Conservation (phyloP, 1,139 yeast genomes). For the Blastobotrys apis region DNA sequence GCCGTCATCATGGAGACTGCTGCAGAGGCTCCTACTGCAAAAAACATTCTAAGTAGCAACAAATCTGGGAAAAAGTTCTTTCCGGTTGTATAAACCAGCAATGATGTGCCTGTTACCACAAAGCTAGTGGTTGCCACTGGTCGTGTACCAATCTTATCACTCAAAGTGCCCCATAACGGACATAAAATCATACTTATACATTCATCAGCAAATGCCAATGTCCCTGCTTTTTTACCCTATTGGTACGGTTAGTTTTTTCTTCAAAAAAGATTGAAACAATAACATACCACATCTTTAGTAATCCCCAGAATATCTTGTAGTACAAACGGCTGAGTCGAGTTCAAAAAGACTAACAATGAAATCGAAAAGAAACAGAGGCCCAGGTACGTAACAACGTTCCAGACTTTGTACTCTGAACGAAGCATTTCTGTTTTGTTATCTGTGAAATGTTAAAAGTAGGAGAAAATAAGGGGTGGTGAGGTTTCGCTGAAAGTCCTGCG, state of each 20-base stretch:
- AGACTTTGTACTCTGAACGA: slow-evolving; percentile 6
- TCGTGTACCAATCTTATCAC: slow-evolving; percentile 61
- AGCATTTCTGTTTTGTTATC: background rate
- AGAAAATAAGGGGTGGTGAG: no score
- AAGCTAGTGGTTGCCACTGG: slow-evolving; percentile 48
- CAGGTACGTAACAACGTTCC: slow-evolving; percentile 28
- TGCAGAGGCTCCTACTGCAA: slow-evolving; percentile 59
- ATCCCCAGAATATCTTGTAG: slow-evolving; percentile 53
- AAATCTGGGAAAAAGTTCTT: slow-evolving; percentile 47
- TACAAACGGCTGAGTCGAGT: slow-evolving; percentile 66
- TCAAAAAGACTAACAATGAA: slow-evolving; percentile 60
- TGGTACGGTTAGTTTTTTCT: background rate
- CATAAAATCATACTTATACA: slow-evolving; percentile 50
- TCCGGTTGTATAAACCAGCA: slow-evolving; percentile 49
- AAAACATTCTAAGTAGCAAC: slow-evolving; percentile 48
- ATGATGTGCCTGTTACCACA: slow-evolving; percentile 43
- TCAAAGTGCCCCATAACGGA: slow-evolving; percentile 60
- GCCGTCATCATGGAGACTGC: slow-evolving; percentile 45
- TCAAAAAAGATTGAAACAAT: background rate
- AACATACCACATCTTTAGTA: slow-evolving; percentile 37
- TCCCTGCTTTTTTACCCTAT: slow-evolving; percentile 53
- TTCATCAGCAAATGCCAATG: slow-evolving; percentile 62
- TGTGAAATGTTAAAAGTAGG: no score
- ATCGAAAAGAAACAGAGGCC: slow-evolving; percentile 48
- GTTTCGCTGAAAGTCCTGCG: no score